Evolutionary conservation across 2,329 filamentous ascomycete genomes (phyloP).

Genomic region (Colletotrichum liriopes): DNA sequence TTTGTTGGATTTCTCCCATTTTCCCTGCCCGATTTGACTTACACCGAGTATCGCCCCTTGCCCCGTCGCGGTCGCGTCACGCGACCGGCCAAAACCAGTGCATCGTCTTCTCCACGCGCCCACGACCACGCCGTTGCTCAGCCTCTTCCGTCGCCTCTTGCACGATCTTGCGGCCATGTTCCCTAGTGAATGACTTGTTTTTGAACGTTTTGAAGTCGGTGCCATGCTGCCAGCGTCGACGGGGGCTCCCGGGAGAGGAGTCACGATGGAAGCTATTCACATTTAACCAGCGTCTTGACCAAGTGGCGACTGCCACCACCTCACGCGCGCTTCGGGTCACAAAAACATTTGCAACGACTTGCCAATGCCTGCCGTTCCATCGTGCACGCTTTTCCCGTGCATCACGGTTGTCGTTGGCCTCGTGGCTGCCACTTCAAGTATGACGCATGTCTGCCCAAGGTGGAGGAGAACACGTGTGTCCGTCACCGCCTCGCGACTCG

Average conservation of each 20-base stretch:
- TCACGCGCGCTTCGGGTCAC: neutral
- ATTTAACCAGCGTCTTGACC: neutral
- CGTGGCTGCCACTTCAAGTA: constrained; percentile 5
- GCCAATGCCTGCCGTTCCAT: neutral
- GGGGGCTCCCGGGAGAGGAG: no score
- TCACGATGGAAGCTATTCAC: constrained; percentile 39
- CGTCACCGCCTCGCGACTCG: constrained; percentile 20
- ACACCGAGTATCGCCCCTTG: constrained; percentile 38
- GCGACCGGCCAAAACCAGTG: constrained; percentile 27
- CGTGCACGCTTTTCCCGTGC: neutral
- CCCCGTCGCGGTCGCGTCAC: constrained; percentile 20
- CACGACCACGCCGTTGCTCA: neutral
- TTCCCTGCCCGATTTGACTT: constrained; percentile 39
- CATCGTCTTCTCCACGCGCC: constrained; percentile 1
- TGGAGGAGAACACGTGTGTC: constrained; percentile 43
- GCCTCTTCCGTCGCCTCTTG: neutral
- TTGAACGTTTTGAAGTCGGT: neutral
- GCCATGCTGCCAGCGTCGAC: neutral
- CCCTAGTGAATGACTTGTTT: neutral
- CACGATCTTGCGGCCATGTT: no score
- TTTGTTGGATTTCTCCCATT: constrained; percentile 37
- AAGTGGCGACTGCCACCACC: constrained; percentile 3
- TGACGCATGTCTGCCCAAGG: constrained; percentile 40
- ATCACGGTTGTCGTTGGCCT: neutral
- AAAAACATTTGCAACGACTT: neutral